Conservation (phyloP, 139 green algal genomes). For the Trebouxia sp. region DNA sequence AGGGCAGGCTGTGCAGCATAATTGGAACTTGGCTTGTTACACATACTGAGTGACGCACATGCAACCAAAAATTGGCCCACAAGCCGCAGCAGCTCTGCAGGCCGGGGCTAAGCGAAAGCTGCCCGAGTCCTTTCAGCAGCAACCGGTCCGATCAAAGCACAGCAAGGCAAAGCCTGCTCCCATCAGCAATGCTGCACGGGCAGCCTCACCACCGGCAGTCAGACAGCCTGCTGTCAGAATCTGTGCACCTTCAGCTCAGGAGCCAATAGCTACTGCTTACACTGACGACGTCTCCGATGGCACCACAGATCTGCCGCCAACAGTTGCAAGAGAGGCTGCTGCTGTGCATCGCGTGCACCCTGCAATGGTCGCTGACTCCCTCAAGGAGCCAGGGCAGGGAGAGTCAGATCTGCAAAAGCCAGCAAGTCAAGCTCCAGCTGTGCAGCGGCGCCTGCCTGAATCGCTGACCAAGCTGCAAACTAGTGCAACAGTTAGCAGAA, state of each 20-base stretch:
- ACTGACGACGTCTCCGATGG: too few relatives aligned
- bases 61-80: not conserved
- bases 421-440: not conserved
- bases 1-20: not conserved
- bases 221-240: not conserved
- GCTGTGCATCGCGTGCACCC: too few relatives aligned
- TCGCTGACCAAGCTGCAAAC: not conserved
- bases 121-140: not conserved
- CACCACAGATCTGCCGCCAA: too few relatives aligned
- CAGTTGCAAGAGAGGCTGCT: too few relatives aligned
- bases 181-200: too few relatives aligned
- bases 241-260: not conserved
- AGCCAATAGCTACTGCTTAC: too few relatives aligned
- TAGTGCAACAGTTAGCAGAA: not conserved
- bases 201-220: not conserved
- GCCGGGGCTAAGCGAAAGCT: not conserved
- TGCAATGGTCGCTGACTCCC: too few relatives aligned
- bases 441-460: not conserved
- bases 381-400: not conserved
- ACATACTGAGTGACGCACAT: not conserved
- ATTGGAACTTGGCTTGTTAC: not conserved
- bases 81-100: constrained; percentile 20
- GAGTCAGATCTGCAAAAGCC: not conserved
- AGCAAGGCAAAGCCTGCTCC: not conserved
- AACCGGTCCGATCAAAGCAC: not conserved